Base-by-base conservation (phyloP, 441 rosid genomes). In the Oxalis stricta region DNA sequence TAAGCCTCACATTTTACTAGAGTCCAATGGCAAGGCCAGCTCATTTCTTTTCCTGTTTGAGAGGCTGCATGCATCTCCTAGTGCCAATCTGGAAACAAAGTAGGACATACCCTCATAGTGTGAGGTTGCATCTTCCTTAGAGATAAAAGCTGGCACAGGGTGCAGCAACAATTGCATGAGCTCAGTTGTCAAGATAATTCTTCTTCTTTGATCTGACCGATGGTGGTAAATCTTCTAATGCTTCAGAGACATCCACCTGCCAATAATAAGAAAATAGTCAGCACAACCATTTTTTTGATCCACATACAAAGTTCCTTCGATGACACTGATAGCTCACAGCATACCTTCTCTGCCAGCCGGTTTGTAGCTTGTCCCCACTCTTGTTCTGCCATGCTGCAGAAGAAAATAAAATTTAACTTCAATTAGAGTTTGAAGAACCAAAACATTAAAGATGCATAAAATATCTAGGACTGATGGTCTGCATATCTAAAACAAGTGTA, bases 11-110 rank as follows among this genome's bases (percentile, higher is more conserved):
- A n/a, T n/a, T n/a, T n/a, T n/a, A n/a, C n/a, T n/a, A n/a, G n/a
- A n/a, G n/a, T n/a, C n/a, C n/a, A n/a, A n/a, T n/a, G n/a, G n/a
- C n/a, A n/a, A n/a, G n/a, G n/a, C n/a, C n/a, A n/a, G n/a, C n/a
- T n/a, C n/a, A n/a, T n/a, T n/a, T n/a, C n/a, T n/a, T n/a, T n/a
- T n/a, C n/a, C n/a, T n/a, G n/a, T n/a, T n/a, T n/a, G n/a, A n/a
- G n/a, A n/a, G n/a, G 57, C 76, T 64, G 64, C 96, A 83, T 12
- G 82, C 76, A 70, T 72, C 84, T 38, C 88, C 96, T 16, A 79
- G 29, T 9, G 76, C 73, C 56, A 60, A 64, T 57, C 87, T 73
- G 49, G 82, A 69, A 41, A 66, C 56, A 53, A 48, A 51, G 58
- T 70, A 76, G 20, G 63, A 64, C 50, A 74, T 62, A 63, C 54